Evolutionary conservation across 345 rosid genomes (phyloP), one percentile per base, ranked within the genome.

Genomic region (Angophora floribunda): DNA sequence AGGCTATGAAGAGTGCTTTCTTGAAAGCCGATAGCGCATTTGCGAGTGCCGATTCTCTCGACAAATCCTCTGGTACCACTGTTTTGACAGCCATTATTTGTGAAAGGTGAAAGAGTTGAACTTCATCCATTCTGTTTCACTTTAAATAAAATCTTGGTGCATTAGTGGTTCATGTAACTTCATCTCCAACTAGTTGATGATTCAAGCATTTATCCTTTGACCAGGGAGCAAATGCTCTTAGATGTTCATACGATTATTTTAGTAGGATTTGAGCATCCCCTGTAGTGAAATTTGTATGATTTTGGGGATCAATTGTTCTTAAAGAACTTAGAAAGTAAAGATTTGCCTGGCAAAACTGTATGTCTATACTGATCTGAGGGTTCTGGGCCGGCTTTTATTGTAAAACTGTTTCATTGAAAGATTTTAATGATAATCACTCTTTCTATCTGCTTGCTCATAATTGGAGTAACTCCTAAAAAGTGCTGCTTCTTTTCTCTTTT

Each of bases 1-100:
- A 91, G 87, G 91, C 92, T 22, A 85, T 89, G 24, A 88, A 75
- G 85, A 86, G 91, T 65, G 92, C 92, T 86, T 91, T 91, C 85
- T 28, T 89, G 87, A 91, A 85, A 88, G 91, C 92, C 12, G 92
- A 91, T 87, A 55, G 51, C 5, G 91, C 90, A 51, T 89, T 89
- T 89, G 88, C 91, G 50, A 87, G 84, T 78, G 90, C 87, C 63
- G 86, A 49, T 63, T 91, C 91, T 44, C 89, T 91, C 4, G 91
- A 91, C 59, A 87, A 45, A 6, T 13, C 90, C 21, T 91, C 90
- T 26, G 92, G 92, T 59, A 91, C 92, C 49, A 91, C 91, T 15
- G 92, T 90, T 15, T 87, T 91, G 52, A 88, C 92, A 16, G 91
- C 89, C 52, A 87, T 91, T 86, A 79, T 89, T 17, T 52, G 52